Conservation (phyloP, 768 basidiomycete species). For the Pisolithus tinctorius region DNA sequence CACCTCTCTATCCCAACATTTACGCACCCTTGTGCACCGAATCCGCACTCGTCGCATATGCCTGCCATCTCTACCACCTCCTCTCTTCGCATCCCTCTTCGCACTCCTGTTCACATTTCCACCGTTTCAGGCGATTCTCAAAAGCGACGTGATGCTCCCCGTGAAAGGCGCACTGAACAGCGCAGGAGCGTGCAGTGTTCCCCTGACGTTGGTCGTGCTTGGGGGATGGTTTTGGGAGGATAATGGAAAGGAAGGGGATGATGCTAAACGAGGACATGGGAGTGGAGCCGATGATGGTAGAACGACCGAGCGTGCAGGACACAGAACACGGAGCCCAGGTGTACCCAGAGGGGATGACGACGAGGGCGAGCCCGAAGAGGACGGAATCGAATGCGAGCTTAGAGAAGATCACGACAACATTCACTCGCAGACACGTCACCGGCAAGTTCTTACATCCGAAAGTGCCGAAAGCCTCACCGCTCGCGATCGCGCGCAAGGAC, state of each 20-base stretch:
- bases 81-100: constrained; percentile 71
- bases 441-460: not conserved
- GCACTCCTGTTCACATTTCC: constrained; percentile 74
- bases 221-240: constrained; percentile 83
- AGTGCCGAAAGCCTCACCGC: not conserved
- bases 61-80: constrained; percentile 58
- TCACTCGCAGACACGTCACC: no score
- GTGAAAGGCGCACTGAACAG: constrained; percentile 60
- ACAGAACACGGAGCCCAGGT: no score
- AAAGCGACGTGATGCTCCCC: constrained; percentile 49
- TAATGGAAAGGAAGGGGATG: not conserved
- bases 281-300: not conserved
- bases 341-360: no score
- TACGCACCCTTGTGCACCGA: no score
- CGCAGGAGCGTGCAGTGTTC: constrained; percentile 77
- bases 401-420: no score
- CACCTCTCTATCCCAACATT: no score
- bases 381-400: no score
- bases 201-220: constrained; percentile 84
- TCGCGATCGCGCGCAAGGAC: not conserved
- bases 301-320: not conserved
- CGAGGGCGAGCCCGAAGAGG: no score
- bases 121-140: constrained; percentile 67
- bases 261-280: not conserved
- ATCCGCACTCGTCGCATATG: no score